Conservation (phyloP, 1,284 basidiomycete genomes). For the Ceratobasidium sp. region DNA sequence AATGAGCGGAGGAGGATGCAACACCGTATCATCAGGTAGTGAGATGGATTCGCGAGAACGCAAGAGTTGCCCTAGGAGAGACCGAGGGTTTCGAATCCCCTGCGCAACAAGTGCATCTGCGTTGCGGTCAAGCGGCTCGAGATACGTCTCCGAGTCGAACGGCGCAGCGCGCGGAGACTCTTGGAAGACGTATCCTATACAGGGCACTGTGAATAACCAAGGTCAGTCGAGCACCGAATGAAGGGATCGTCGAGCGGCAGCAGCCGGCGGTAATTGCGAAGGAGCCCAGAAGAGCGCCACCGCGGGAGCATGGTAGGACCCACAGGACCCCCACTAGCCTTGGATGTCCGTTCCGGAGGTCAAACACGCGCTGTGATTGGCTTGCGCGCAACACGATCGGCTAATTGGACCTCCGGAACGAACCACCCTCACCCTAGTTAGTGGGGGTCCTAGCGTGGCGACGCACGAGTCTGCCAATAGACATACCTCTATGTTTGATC, state of each 20-base stretch:
- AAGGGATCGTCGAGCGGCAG: conserved; percentile 20
- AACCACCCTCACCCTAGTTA: too few species aligned
- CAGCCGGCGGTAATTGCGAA: conserved; percentile 8
- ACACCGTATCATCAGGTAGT: conserved; percentile 80
- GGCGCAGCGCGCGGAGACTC: conserved; percentile 63
- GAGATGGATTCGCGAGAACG: conserved; percentile 67
- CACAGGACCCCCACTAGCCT: too few species aligned
- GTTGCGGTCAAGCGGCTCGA: conserved; percentile 56
- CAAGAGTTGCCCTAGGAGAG: conserved; percentile 69
- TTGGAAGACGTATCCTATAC: conserved; percentile 82
- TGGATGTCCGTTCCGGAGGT: too few species aligned
- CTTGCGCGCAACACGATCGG: too few species aligned
- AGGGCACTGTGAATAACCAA: conserved; percentile 68
- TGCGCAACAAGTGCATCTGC: conserved; percentile 60
- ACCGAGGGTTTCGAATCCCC: conserved; percentile 77
- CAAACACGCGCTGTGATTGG: too few species aligned
- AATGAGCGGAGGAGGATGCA: conserved; percentile 74
- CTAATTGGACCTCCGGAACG: too few species aligned
- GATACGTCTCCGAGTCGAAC: conserved; percentile 46
- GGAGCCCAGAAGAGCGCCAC: conserved; percentile 22
- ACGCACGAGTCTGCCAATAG: conserved; percentile 2
- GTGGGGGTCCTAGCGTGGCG: not conserved
- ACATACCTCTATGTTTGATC: conserved; percentile 80
- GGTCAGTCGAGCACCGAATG: conserved; percentile 22
- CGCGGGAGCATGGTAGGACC: too few species aligned